phyloP scores from a whole-genome alignment of 495 filamentous ascomycete species.

The Bombardia bombarda region DNA sequence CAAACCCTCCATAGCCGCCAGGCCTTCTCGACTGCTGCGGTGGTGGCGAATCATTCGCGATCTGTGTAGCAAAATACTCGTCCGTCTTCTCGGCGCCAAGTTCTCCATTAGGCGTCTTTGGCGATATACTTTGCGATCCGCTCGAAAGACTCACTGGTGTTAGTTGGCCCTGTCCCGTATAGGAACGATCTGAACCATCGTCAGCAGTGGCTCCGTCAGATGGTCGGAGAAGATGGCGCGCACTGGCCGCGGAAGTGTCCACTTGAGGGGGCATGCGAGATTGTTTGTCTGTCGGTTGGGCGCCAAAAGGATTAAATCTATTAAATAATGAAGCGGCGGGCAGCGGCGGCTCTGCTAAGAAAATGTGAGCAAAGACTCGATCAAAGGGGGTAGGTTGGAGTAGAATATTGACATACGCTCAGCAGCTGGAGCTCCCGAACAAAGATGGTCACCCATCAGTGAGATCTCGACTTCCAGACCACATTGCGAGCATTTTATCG shows the following conservation, averaged over 20 bases:
- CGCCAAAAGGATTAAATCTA: slow-evolving; percentile 27
- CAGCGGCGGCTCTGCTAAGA: slow-evolving; percentile 19
- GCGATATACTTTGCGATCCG: slow-evolving; percentile 50
- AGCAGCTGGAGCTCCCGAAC: slow-evolving; percentile 32
- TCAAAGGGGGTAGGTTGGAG: too few species aligned
- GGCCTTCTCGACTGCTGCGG: slow-evolving; percentile 22
- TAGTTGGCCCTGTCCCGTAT: slow-evolving; percentile 46
- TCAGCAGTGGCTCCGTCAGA: slow-evolving; percentile 19
- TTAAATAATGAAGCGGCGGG: slow-evolving; percentile 29
- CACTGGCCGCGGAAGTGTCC: slow-evolving; percentile 52
- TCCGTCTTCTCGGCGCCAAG: slow-evolving; percentile 25
- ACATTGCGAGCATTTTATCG: slow-evolving; percentile 94
- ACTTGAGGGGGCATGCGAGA: slow-evolving; percentile 39
- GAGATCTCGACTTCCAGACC: slow-evolving; percentile 79
- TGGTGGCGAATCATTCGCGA: slow-evolving; percentile 24
- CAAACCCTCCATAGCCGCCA: slow-evolving; percentile 33
- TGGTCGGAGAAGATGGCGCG: slow-evolving; percentile 11
- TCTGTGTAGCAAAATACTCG: slow-evolving; percentile 32
- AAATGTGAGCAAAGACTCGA: too few species aligned
- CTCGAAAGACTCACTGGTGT: slow-evolving; percentile 54
- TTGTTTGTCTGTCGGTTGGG: slow-evolving; percentile 18
- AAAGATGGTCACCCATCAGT: slow-evolving; percentile 86
- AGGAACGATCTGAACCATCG: slow-evolving; percentile 50
- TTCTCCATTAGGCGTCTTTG: slow-evolving; percentile 39
- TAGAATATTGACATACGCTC: too few species aligned